Percentiles rank a stretch among this genome's conserved stretches.
These are phyloP conservation scores for Pholiota conissans DNA, from an alignment of 768 basidiomycete genomes.

Conservation along the genomic window DNA sequence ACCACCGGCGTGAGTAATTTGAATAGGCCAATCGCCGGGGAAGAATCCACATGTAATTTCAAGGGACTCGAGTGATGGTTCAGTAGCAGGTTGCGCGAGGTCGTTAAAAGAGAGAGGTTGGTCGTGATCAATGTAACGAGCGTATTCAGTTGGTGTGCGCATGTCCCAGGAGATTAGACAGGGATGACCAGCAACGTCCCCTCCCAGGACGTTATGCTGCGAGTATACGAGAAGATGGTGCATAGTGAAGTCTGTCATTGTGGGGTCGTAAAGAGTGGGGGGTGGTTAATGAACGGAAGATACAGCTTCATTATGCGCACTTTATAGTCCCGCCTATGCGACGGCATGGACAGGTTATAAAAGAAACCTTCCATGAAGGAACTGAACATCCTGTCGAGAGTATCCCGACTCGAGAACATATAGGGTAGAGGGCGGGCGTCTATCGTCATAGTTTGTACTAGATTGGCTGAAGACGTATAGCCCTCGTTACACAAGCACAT, in stretches of 20 bases:
- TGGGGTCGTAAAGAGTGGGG: not conserved
- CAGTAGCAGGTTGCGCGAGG: constrained; percentile 1
- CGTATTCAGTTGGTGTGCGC: constrained; percentile 2
- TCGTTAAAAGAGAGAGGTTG: not conserved
- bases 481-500: not conserved
- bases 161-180: constrained; percentile 2
- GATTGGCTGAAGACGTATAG: not conserved
- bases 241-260: constrained; percentile 2
- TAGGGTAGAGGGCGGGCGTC: not conserved
- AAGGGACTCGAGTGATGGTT: constrained; percentile 22
- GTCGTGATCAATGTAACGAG: not conserved
- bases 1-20: constrained; percentile 38
- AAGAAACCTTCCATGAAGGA: not conserved
- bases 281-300: not conserved
- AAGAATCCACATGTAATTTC: constrained; percentile 47
- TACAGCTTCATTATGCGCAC: not conserved
- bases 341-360: not conserved
- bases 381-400: not conserved
- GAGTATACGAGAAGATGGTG: constrained; percentile 1
- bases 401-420: not conserved
- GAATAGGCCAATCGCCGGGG: constrained; percentile 41
- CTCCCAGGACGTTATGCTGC: not conserved
- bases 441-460: not conserved
- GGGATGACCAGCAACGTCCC: not conserved
- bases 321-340: not conserved